Evolutionary conservation across 192 early-diverging fungal genomes (phyloP).

Genomic region (Podila clonocystis): DNA sequence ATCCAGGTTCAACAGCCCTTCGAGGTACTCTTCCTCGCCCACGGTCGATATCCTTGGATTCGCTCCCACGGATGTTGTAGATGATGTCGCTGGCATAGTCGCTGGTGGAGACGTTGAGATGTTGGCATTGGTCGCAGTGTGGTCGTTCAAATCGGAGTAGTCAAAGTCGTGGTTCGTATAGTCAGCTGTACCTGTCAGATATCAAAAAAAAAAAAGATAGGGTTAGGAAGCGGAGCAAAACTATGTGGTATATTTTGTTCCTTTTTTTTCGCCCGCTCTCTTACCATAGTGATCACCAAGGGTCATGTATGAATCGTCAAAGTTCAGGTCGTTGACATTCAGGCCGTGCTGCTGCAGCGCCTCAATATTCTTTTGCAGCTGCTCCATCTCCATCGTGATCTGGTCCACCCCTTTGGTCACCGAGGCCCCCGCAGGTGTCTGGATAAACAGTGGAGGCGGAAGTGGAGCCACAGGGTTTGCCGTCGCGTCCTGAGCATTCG

Average conservation of each 20-base stretch:
- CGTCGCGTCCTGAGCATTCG: constrained; percentile 17
- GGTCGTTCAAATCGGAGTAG: too few relatives aligned
- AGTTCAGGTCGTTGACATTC: constrained; percentile 22
- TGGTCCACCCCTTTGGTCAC: constrained; percentile 32
- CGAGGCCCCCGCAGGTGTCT: constrained; percentile 20
- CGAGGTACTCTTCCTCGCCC: constrained; percentile 21
- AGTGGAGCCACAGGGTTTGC: neutral
- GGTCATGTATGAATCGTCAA: constrained; percentile 28
- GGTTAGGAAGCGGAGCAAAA: neutral
- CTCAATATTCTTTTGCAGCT: constrained; percentile 31
- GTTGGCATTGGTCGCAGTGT: too few relatives aligned
- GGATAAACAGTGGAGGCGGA: constrained; percentile 9
- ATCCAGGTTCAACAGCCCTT: constrained; percentile 32
- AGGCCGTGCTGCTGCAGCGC: constrained; percentile 30
- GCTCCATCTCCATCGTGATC: constrained; percentile 29
- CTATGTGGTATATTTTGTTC: too few relatives aligned
- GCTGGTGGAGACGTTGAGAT: neutral
- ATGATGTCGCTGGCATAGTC: neutral
- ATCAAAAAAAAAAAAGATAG: neutral
- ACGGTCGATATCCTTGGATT: constrained; percentile 38
- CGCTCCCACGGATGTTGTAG: constrained; percentile 10
- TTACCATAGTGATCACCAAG: constrained; percentile 20
- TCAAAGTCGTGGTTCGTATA: too few relatives aligned
- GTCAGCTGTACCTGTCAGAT: constrained; percentile 1
- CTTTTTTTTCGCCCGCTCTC: too few relatives aligned